Percentiles rank a stretch among this genome's conserved stretches.
Conservation (phyloP, 306 rosid genomes). For the Vicia sativa region DNA sequence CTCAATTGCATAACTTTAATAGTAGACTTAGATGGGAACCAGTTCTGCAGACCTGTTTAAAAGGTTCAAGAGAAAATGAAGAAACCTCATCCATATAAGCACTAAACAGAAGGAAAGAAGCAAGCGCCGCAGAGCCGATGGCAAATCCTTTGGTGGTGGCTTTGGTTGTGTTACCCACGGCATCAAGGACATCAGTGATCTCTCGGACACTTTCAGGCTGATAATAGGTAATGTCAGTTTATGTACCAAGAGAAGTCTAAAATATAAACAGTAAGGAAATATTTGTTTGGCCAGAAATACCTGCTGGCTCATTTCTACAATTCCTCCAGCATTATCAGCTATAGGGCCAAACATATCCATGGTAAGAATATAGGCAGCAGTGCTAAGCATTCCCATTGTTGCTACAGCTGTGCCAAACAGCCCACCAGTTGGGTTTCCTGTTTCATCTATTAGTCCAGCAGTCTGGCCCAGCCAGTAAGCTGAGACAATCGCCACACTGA, state of each 20-base stretch:
- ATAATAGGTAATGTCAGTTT: constrained; percentile 31
- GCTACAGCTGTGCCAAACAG: constrained; percentile 99
- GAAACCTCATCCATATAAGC: constrained; percentile 99
- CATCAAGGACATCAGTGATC: constrained; percentile 96
- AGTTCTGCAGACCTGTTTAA: constrained; percentile 71
- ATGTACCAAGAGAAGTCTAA: constrained; percentile 22
- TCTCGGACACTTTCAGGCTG: constrained; percentile 99
- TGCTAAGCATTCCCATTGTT: constrained; percentile 99
- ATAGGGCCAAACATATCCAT: constrained; percentile 99
- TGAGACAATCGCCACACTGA: constrained; percentile 83
- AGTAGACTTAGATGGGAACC: constrained; percentile 21
- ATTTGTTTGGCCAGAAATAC: constrained; percentile 48
- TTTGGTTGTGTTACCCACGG: constrained; percentile 97
- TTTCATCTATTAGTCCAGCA: constrained; percentile 81
- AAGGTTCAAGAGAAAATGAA: constrained; percentile 71
- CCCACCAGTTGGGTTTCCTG: constrained; percentile 90
- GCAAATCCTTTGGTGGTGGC: constrained; percentile 99
- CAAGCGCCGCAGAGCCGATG: constrained; percentile 98
- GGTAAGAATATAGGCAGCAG: constrained; percentile 98
- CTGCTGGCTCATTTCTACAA: constrained; percentile 99
- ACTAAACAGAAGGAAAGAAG: constrained; percentile 97
- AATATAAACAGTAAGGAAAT: constrained; percentile 29
- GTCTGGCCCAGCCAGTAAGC: constrained; percentile 95
- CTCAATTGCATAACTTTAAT: constrained; percentile 15
- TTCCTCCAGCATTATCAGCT: constrained; percentile 99